phyloP scores from a whole-genome alignment of 2,329 filamentous ascomycete genomes.

The Penicillium concentricum region DNA sequence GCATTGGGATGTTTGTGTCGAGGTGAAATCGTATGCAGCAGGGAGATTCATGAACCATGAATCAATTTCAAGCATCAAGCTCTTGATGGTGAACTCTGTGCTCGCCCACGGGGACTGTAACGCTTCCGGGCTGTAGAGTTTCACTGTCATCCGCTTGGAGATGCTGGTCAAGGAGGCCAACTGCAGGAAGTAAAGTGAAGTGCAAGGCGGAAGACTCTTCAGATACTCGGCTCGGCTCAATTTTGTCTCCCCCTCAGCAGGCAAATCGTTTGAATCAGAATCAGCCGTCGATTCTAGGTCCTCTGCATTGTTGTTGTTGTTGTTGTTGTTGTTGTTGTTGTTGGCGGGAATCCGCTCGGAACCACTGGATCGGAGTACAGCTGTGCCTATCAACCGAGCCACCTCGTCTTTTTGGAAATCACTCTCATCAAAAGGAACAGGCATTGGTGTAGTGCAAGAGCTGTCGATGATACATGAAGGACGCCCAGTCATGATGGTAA shows the following conservation, averaged over 20 bases:
- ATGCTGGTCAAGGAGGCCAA: conserved; percentile 38
- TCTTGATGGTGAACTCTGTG: conserved; percentile 39
- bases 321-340: no score
- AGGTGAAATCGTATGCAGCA: conserved; percentile 40
- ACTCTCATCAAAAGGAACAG: conserved; percentile 42
- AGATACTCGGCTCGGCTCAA: conserved; percentile 34
- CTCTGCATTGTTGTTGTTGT: conserved; percentile 20
- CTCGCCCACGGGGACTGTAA: conserved; percentile 38
- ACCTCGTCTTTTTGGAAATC: conserved; percentile 38
- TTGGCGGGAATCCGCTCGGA: conserved; percentile 23
- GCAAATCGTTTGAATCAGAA: conserved; percentile 19
- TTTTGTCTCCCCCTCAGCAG: conserved; percentile 17
- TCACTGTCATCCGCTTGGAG: conserved; percentile 38
- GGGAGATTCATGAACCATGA: conserved; percentile 43
- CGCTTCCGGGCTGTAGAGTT: conserved; percentile 42
- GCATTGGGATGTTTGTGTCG: conserved; percentile 36
- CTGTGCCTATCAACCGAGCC: conserved; percentile 25
- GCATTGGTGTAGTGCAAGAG: conserved; percentile 44
- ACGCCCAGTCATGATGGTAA: conserved; percentile 46
- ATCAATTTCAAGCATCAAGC: conserved; percentile 39
- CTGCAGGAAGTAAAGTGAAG: conserved; percentile 44
- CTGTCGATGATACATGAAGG: conserved; percentile 44
- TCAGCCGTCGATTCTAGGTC: conserved; percentile 23
- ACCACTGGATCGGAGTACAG: conserved; percentile 20
- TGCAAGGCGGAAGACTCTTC: conserved; percentile 37